Evolutionary conservation across 1,284 basidiomycete species (phyloP).

Genomic region (Cryptococcus floricola): DNA sequence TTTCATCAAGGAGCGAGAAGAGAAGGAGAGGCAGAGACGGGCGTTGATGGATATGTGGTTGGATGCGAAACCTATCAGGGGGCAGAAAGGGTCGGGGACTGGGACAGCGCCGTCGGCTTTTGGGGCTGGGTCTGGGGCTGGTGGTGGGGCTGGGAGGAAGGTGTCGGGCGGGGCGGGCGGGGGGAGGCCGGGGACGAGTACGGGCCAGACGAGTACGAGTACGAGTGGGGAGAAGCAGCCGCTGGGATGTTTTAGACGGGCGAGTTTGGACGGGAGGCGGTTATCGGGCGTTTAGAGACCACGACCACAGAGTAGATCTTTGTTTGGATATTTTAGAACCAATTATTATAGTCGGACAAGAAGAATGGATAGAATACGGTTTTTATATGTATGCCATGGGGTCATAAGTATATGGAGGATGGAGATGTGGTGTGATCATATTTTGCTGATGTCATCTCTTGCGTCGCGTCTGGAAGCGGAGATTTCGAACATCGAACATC

Average conservation of each 20-base stretch:
- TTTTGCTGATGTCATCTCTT: too few relatives aligned
- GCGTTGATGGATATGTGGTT: neutral
- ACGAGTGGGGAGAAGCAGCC: neutral
- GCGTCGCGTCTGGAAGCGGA: too few relatives aligned
- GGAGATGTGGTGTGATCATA: too few relatives aligned
- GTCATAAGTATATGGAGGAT: too few relatives aligned
- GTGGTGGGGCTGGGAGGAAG: neutral
- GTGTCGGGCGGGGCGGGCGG: neutral
- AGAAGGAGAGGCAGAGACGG: neutral
- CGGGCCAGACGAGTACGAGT: neutral
- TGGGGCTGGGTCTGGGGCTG: neutral
- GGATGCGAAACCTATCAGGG: neutral
- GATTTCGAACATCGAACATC: too few relatives aligned
- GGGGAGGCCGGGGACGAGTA: neutral
- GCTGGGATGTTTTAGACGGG: neutral
- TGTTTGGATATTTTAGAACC: too few relatives aligned
- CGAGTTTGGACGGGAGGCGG: constrained; percentile 1
- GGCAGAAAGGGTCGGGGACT: neutral
- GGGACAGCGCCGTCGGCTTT: neutral
- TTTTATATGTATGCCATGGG: too few relatives aligned
- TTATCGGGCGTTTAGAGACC: neutral
- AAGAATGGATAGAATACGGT: too few relatives aligned
- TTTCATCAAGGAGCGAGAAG: neutral
- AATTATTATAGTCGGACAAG: neutral
- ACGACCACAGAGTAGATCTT: too few relatives aligned